These are phyloP conservation scores for Cadophora luteo-olivacea DNA, from an alignment of 2,329 filamentous ascomycete genomes.

Conservation along the genomic window DNA sequence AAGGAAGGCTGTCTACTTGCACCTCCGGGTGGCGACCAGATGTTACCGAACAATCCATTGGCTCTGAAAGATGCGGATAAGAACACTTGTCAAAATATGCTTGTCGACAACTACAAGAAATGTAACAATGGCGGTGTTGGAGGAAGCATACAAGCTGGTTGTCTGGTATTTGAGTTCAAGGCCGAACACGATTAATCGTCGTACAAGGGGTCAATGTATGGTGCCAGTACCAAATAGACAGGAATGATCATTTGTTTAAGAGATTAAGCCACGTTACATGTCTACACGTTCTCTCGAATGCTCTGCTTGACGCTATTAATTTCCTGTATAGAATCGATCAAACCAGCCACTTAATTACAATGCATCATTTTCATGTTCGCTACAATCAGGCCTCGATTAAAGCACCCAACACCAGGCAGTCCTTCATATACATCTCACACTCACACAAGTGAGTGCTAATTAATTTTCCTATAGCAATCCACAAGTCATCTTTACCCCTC, in stretches of 20 bases:
- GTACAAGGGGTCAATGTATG: not conserved
- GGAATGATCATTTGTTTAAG: not conserved
- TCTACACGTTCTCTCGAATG: too few species aligned
- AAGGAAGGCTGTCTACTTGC: conserved; percentile 13
- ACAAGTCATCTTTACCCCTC: too few species aligned
- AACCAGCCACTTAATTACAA: too few species aligned
- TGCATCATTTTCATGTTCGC: too few species aligned
- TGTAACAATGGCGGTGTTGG: conserved; percentile 5
- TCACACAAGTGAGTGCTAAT: too few species aligned
- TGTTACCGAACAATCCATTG: conserved; percentile 4
- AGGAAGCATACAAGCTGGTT: conserved; percentile 5
- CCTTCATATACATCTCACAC: too few species aligned
- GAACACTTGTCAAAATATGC: not conserved
- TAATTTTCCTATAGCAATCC: too few species aligned
- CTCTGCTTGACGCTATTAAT: too few species aligned
- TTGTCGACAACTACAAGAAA: conserved; percentile 14
- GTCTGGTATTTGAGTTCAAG: conserved; percentile 12
- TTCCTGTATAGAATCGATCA: too few species aligned
- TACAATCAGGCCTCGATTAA: too few species aligned
- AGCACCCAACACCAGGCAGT: too few species aligned
- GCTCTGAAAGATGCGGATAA: not conserved
- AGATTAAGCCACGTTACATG: too few species aligned
- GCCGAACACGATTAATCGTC: not conserved
- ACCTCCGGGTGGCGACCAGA: not conserved
- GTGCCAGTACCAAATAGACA: conserved; percentile 1